Evolutionary conservation across 331 rosid genomes (phyloP).

Genomic region (Stylosanthes scabra): DNA sequence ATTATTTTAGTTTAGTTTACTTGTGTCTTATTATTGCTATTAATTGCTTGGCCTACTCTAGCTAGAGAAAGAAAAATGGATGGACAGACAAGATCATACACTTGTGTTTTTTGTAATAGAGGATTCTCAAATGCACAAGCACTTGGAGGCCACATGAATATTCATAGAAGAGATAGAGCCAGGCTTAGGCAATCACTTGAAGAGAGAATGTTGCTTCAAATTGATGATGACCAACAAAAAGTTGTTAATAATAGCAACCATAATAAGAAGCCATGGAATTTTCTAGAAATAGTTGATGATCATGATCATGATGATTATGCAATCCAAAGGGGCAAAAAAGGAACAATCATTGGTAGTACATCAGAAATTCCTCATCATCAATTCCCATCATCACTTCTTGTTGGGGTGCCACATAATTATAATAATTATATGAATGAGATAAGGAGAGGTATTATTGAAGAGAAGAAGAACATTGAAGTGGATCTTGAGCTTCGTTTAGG

Average conservation of each 20-base stretch:
- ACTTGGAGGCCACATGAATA: slow-evolving; percentile 87
- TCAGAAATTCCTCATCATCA: too few species aligned
- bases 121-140: slow-evolving; percentile 88
- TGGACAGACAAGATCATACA: slow-evolving; percentile 47
- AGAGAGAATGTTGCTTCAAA: too few species aligned
- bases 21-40: slow-evolving; percentile 32
- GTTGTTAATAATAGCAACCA: too few species aligned
- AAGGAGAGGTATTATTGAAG: slow-evolving; percentile 6
- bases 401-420: not conserved
- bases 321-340: too few species aligned
- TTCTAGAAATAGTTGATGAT: too few species aligned
- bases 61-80: slow-evolving; percentile 43
- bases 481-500: slow-evolving; percentile 78
- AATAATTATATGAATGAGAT: not conserved
- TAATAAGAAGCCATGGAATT: too few species aligned
- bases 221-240: too few species aligned
- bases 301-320: too few species aligned
- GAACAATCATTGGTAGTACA: too few species aligned
- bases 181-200: slow-evolving; percentile 55
- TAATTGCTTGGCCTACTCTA: slow-evolving; percentile 4
- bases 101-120: slow-evolving; percentile 68
- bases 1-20: too few species aligned
- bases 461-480: slow-evolving; percentile 46
- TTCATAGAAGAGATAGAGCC: slow-evolving; percentile 79
- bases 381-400: slow-evolving; percentile 17